Conservation (phyloP, 2,329 filamentous ascomycete genomes). For the Fusarium metavorans region DNA sequence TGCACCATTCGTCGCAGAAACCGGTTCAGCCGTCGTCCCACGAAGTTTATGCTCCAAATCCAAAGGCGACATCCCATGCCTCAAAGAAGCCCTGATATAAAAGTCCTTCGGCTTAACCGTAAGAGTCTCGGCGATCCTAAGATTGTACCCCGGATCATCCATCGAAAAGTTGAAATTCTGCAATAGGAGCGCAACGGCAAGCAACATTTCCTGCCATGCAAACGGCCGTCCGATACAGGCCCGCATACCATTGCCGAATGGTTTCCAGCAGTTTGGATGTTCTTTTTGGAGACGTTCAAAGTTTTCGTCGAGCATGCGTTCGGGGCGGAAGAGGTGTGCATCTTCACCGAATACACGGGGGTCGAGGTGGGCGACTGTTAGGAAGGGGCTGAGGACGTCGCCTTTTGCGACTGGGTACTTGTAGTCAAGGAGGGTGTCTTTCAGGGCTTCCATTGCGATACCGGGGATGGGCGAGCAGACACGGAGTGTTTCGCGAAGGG, state of each 20-base stretch:
- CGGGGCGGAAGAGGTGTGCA: slow-evolving; percentile 68
- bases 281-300: slow-evolving; percentile 52
- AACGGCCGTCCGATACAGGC: slow-evolving; percentile 66
- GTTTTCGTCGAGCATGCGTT: slow-evolving; percentile 70
- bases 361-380: slow-evolving; percentile 66
- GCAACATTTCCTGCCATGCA: slow-evolving; percentile 65
- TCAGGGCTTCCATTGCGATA: slow-evolving; percentile 47
- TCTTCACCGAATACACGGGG: slow-evolving; percentile 68
- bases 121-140: slow-evolving; percentile 65
- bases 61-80: slow-evolving; percentile 54
- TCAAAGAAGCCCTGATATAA: slow-evolving; percentile 66
- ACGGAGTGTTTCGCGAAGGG: slow-evolving; percentile 67
- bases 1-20: slow-evolving; percentile 11
- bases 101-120: slow-evolving; percentile 72
- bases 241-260: slow-evolving; percentile 65
- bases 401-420: slow-evolving; percentile 64
- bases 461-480: slow-evolving; percentile 44
- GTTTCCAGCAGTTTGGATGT: slow-evolving; percentile 58
- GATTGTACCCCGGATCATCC: slow-evolving; percentile 67
- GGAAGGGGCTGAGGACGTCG: slow-evolving; percentile 57
- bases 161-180: slow-evolving; percentile 76
- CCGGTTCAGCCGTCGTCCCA: slow-evolving; percentile 23
- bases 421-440: slow-evolving; percentile 61
- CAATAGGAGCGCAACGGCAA: slow-evolving; percentile 65
- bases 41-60: slow-evolving; percentile 52